These are phyloP conservation scores for Cantharellus anzutake DNA, from an alignment of 768 basidiomycete genomes.

Conservation along the genomic window DNA sequence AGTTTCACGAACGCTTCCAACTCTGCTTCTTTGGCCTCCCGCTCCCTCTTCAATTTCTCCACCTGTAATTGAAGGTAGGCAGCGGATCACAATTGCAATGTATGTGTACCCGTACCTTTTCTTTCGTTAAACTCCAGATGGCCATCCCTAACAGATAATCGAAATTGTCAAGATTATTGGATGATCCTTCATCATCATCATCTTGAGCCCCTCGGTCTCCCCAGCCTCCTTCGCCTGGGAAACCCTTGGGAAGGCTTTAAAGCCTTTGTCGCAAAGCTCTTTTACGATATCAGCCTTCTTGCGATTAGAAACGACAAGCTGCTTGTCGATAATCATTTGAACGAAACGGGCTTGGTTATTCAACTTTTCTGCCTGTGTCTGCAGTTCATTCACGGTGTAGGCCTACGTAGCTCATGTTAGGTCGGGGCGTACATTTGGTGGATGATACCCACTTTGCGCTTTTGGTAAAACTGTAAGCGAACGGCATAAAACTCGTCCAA, in stretches of 20 bases:
- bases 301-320: conserved; percentile 68
- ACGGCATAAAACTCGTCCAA: conserved; percentile 83
- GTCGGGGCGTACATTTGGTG: neutral
- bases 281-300: conserved; percentile 72
- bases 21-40: conserved; percentile 65
- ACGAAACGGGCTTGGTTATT: conserved; percentile 94
- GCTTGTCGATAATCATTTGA: conserved; percentile 79
- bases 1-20: conserved; percentile 58
- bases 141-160: conserved; percentile 93
- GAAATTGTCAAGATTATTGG: conserved; percentile 43
- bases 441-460: conserved; percentile 61
- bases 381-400: conserved; percentile 63
- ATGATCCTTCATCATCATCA: conserved; percentile 32
- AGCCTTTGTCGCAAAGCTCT: conserved; percentile 67
- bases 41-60: conserved; percentile 62
- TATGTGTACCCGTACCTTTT: conserved; percentile 38
- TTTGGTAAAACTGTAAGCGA: conserved; percentile 81
- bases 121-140: conserved; percentile 85
- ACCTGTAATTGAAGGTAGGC: conserved; percentile 30
- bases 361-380: conserved; percentile 60
- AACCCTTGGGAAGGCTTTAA: conserved; percentile 82
- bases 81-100: neutral
- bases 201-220: conserved; percentile 39
- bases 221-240: conserved; percentile 44
- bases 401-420: conserved; percentile 31